These are phyloP conservation scores for Kluyveromyces starmeri DNA, from an alignment of 805 yeast genomes.

Conservation along the genomic window DNA sequence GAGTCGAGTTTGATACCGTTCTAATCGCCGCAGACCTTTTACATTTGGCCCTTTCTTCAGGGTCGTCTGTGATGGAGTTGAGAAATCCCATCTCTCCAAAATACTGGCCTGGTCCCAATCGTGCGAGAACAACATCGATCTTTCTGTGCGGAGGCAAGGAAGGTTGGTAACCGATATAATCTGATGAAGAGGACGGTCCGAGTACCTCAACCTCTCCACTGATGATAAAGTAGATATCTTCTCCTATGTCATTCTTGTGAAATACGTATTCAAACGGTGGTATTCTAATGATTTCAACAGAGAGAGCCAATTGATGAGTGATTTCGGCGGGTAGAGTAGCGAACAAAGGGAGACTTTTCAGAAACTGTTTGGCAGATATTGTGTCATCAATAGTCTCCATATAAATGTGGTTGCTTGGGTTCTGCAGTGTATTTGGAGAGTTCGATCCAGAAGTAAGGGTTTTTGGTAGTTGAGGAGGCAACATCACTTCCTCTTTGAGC, in stretches of 20 bases:
- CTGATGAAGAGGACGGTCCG: conserved; percentile 26
- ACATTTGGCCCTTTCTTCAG: conserved; percentile 8
- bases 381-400: conserved; percentile 42
- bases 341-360: conserved; percentile 52
- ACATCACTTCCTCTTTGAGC: background rate
- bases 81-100: conserved; percentile 75
- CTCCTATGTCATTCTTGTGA: conserved; percentile 48
- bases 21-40: conserved; percentile 57
- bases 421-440: background rate
- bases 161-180: conserved; percentile 10
- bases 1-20: conserved; percentile 49
- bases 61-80: conserved; percentile 32
- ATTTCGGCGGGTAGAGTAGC: conserved; percentile 46
- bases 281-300: conserved; percentile 46
- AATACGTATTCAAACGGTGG: conserved; percentile 54
- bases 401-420: background rate
- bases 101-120: conserved; percentile 53
- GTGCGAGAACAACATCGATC: conserved; percentile 33
- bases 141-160: conserved; percentile 30
- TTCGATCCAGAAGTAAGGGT: background rate
- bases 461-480: conserved; percentile 3
- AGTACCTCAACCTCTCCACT: conserved; percentile 66
- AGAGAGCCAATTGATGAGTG: conserved; percentile 55
- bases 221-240: conserved; percentile 58
- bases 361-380: conserved; percentile 47